A percentile compares a stretch with the other conserved stretches of the same genome.
Conservation (phyloP, 1,139 yeast genomes). For the Meyerozyma smithsonii region DNA sequence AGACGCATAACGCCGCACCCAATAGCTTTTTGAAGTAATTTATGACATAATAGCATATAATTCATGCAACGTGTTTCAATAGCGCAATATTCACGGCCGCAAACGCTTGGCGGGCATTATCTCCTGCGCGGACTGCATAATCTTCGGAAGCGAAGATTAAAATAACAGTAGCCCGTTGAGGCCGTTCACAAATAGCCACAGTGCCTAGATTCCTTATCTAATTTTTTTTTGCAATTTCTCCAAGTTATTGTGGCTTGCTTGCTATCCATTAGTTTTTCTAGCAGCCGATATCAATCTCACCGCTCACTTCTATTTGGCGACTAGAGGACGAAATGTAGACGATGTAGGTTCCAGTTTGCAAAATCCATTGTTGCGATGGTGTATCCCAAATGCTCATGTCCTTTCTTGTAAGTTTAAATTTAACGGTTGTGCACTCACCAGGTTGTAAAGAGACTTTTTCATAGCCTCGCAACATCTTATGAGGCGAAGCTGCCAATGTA, state of each 20-base stretch:
- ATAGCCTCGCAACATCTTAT: conserved; percentile 53
- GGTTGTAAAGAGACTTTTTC: conserved; percentile 50
- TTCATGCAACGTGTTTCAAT: neutral
- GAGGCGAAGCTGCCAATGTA: conserved; percentile 39
- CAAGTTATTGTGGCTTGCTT: too few species aligned
- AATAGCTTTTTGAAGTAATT: neutral
- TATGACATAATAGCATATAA: neutral
- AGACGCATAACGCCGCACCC: neutral
- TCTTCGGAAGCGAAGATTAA: neutral
- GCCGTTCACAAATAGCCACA: neutral
- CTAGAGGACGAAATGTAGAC: conserved; percentile 52
- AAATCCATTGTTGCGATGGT: conserved; percentile 54
- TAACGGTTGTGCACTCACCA: conserved; percentile 33
- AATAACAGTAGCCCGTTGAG: neutral
- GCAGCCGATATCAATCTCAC: conserved; percentile 41
- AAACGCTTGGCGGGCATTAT: neutral
- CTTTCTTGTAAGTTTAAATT: conserved; percentile 46
- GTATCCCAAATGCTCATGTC: conserved; percentile 62
- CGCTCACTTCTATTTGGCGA: conserved; percentile 45
- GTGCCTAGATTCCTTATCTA: neutral
- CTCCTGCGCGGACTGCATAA: neutral
- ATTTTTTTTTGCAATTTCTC: too few species aligned
- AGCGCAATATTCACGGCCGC: neutral
- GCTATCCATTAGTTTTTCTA: too few species aligned
- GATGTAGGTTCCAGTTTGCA: conserved; percentile 54